Percentiles rank a stretch among this genome's conserved stretches.
Conservation (phyloP, 1,284 basidiomycete genomes). For the Ceratobasidium sp. region DNA sequence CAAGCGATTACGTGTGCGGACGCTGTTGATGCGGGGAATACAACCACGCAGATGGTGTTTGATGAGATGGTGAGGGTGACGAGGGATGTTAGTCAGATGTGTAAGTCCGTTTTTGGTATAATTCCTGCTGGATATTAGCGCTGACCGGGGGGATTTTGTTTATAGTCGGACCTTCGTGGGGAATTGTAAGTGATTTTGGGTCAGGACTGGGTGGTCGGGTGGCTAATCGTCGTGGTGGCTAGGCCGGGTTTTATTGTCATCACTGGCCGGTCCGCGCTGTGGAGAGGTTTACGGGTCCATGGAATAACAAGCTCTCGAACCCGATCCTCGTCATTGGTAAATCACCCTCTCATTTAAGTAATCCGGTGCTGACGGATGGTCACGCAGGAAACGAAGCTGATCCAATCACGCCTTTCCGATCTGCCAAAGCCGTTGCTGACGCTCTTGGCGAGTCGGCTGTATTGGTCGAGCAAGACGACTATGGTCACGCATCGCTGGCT, state of each 20-base stretch:
- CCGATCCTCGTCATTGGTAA: conserved; percentile 46
- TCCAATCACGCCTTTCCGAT: conserved; percentile 40
- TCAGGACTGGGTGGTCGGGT: neutral
- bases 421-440: conserved; percentile 43
- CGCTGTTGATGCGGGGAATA: conserved; percentile 24
- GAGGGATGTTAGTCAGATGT: conserved; percentile 11
- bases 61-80: conserved; percentile 25
- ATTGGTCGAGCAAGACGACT: conserved; percentile 43
- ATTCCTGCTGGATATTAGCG: neutral
- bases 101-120: neutral
- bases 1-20: conserved; percentile 42
- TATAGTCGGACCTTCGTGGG: conserved; percentile 19
- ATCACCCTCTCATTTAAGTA: neutral
- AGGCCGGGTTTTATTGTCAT: conserved; percentile 36
- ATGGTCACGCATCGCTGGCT: conserved; percentile 31
- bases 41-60: conserved; percentile 38
- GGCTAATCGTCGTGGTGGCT: neutral
- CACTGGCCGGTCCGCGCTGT: conserved; percentile 42
- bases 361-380: neutral
- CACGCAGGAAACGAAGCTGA: conserved; percentile 42
- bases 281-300: conserved; percentile 44
- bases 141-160: neutral
- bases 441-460: conserved; percentile 40
- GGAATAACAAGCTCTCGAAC: conserved; percentile 35
- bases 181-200: neutral